Conservation (phyloP, 2,329 filamentous ascomycete genomes). For the Fusarium anguioides region DNA sequence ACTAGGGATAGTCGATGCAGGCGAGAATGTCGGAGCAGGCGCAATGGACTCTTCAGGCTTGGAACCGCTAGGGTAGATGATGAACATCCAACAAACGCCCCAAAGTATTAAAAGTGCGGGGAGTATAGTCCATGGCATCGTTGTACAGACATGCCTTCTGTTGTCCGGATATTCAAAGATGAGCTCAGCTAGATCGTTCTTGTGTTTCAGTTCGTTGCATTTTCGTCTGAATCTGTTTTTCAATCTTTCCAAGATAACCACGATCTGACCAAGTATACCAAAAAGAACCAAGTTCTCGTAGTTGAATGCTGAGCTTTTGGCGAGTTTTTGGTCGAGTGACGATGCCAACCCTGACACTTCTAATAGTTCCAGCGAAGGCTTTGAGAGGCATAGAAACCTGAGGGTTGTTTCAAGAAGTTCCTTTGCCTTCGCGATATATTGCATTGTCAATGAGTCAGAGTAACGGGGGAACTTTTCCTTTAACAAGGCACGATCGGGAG, state of each 20-base stretch:
- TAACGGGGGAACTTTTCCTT: too few relatives aligned
- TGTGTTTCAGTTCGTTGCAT: not conserved
- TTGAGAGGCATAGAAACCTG: too few relatives aligned
- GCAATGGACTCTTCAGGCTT: not conserved
- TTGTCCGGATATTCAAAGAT: not conserved
- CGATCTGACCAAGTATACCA: not conserved
- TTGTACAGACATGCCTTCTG: not conserved
- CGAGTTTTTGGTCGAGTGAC: not conserved
- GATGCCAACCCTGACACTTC: not conserved
- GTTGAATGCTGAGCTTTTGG: fast-evolving
- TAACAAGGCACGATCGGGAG: too few relatives aligned
- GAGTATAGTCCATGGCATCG: not conserved
- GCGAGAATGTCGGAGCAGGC: not conserved
- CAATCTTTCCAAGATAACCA: not conserved
- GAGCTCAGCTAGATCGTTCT: not conserved
- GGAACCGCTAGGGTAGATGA: not conserved
- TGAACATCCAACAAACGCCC: not conserved
- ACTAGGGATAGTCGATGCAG: not conserved
- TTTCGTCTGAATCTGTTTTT: not conserved
- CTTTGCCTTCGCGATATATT: too few relatives aligned
- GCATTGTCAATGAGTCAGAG: too few relatives aligned
- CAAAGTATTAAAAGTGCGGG: not conserved
- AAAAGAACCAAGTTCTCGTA: not conserved
- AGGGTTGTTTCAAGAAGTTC: too few relatives aligned
- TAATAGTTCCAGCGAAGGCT: not conserved